Evolutionary conservation across 352 stramenopile genomes (phyloP), one percentile per base, ranked within the genome.

Genomic region (Globisporangium viniferum): DNA sequence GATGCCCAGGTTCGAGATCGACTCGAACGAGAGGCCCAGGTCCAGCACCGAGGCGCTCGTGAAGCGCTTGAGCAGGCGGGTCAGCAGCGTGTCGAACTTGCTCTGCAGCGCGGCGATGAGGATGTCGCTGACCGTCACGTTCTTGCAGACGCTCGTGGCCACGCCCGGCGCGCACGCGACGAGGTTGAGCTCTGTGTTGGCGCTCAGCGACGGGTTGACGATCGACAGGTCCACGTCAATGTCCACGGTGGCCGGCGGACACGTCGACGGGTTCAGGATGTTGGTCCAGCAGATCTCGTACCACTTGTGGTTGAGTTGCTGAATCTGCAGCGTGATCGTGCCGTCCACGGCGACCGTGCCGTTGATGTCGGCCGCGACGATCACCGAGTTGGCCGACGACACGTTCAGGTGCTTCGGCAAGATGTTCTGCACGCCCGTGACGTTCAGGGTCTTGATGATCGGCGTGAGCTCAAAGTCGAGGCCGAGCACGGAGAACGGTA

Each of bases 381-480:
- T 33, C 20, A 67, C 31, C 4, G 18, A 46, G 61, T 60, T 67
- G 5, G 61, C 44, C 10, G 27, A 39, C 27, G 46, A 61, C 9
- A 67, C 61, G 44, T 60, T 67, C 61, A 67, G 72, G 27, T 77
- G 68, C 63, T 80, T 76, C 18, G 78, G 77, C 39, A 71, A 59
- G 56, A 89, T 62, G 35, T 67, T 82, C 27, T 71, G 79, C 62
- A 90, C 70, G 36, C 81, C 79, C 35, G 64, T 73, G n/a, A 85
- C 71, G 35, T 76, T 86, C 55, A 90, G 59, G 39, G 61, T 69
- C 57, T 88, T 71, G 71, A 90, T 80, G 15, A 77, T 75, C 12
- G 81, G 81, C 59, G 81, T 88, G 67, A 84, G 62, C 39, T 66
- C 70, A 64, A 89, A 88, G 66, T 81, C 73, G 59, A 77, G 66